These are phyloP conservation scores for Penicillium arizonense DNA, from an alignment of 495 filamentous ascomycete genomes.

Conservation along the genomic window DNA sequence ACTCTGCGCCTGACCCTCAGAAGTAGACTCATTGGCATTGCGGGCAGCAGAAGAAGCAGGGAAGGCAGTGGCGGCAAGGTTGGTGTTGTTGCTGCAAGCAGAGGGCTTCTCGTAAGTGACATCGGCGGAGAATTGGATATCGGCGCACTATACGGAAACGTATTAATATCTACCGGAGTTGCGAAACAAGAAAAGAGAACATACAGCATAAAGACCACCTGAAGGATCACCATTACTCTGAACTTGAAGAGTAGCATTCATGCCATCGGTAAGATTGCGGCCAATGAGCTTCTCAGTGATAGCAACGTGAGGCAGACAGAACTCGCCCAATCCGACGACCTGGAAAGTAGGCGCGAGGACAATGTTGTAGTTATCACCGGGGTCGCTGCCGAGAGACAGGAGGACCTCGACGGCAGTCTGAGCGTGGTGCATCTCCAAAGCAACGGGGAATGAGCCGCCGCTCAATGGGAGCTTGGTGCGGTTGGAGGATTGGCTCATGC, in stretches of 20 bases:
- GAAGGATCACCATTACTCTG: constrained; percentile 50
- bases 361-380: constrained; percentile 53
- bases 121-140: constrained; percentile 53
- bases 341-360: constrained; percentile 48
- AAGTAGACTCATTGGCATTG: constrained; percentile 38
- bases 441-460: constrained; percentile 49
- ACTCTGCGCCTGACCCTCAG: constrained; percentile 25
- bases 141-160: constrained; percentile 49
- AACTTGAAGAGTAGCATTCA: constrained; percentile 65
- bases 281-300: constrained; percentile 34
- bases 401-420: constrained; percentile 56
- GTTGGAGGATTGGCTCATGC: constrained; percentile 42
- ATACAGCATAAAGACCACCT: constrained; percentile 56
- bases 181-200: constrained; percentile 5
- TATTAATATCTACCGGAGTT: neutral
- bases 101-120: constrained; percentile 28
- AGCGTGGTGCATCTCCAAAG: constrained; percentile 55
- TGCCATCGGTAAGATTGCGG: constrained; percentile 40
- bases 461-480: constrained; percentile 51
- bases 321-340: constrained; percentile 51
- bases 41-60: constrained; percentile 30
- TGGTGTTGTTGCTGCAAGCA: constrained; percentile 53
- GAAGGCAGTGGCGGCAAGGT: constrained; percentile 35
- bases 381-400: constrained; percentile 53
- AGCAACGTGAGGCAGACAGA: constrained; percentile 54